These are phyloP conservation scores for Cladosporium phlei DNA, from an alignment of 2,329 filamentous ascomycete species.

Conservation along the genomic window DNA sequence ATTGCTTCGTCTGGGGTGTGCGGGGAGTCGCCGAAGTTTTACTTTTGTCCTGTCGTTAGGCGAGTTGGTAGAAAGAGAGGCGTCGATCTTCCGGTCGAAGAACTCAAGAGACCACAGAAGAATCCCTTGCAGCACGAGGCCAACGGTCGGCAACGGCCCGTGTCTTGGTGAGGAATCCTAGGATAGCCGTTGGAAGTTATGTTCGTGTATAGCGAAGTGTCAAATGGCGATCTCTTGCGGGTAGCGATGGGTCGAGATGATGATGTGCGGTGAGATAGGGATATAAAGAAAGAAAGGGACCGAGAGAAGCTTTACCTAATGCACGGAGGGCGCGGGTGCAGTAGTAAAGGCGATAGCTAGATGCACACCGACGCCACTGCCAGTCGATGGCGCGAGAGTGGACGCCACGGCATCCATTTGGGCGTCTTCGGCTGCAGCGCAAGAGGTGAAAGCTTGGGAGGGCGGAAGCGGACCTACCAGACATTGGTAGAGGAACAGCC, in stretches of 20 bases:
- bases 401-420: constrained; percentile 5
- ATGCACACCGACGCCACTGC: constrained; percentile 8
- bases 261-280: constrained; percentile 16
- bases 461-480: too few species aligned
- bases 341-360: constrained; percentile 5
- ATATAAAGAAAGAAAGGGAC: constrained; percentile 7
- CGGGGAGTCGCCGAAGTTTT: background rate
- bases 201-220: background rate
- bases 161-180: constrained; percentile 15
- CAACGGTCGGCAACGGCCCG: constrained; percentile 16
- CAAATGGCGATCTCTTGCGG: constrained; percentile 2
- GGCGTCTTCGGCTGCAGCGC: constrained; percentile 4
- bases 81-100: constrained; percentile 16
- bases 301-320: constrained; percentile 12
- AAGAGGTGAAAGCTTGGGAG: background rate
- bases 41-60: constrained; percentile 12
- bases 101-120: constrained; percentile 6
- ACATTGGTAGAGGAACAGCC: too few species aligned
- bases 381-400: constrained; percentile 7
- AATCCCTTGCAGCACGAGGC: constrained; percentile 19
- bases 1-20: constrained; percentile 1
- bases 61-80: background rate
- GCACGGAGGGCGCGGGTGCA: constrained; percentile 8
- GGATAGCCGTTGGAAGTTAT: constrained; percentile 8
- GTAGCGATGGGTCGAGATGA: constrained; percentile 15